Conservation (phyloP, 1,139 yeast species). For the Nakaseomyces bracarensis region DNA sequence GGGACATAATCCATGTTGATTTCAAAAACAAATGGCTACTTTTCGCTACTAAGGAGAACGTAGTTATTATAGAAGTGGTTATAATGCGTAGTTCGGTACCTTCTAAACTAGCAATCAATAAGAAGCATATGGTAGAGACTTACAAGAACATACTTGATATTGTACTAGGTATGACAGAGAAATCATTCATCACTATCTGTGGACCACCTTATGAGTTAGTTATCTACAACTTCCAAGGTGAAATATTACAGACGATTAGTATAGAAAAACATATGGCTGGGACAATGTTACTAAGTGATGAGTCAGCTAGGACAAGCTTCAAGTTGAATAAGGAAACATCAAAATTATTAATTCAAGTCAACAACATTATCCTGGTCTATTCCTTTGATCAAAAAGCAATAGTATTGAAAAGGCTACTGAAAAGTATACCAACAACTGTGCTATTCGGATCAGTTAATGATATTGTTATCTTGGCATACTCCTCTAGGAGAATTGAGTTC, state of each 20-base stretch:
- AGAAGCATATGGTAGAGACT: slow-evolving; percentile 3
- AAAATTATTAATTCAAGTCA: slow-evolving; percentile 24
- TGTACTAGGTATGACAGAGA: slow-evolving; percentile 30
- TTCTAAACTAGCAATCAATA: neutral
- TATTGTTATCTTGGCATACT: slow-evolving; percentile 3
- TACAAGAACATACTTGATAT: slow-evolving; percentile 13
- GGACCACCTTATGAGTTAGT: slow-evolving; percentile 20
- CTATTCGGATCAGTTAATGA: slow-evolving; percentile 1
- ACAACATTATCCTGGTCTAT: slow-evolving; percentile 21
- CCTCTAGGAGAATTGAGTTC: slow-evolving; percentile 4
- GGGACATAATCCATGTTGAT: slow-evolving; percentile 19
- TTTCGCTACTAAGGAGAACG: slow-evolving; percentile 5
- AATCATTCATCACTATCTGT: slow-evolving; percentile 25
- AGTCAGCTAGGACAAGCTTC: slow-evolving; percentile 10
- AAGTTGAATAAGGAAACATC: slow-evolving; percentile 28
- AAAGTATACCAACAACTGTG: neutral
- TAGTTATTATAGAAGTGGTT: slow-evolving; percentile 6
- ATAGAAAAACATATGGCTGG: slow-evolving; percentile 10
- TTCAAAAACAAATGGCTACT: slow-evolving; percentile 21
- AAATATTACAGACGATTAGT: slow-evolving; percentile 22
- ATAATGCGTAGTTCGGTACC: slow-evolving; percentile 1
- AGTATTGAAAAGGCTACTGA: slow-evolving; percentile 13
- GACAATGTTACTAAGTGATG: slow-evolving; percentile 5
- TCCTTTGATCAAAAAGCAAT: slow-evolving; percentile 29
- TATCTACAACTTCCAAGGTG: slow-evolving; percentile 28